A percentile compares a stretch with the other conserved stretches of the same genome.
Evolutionary conservation across 306 rosid species (phyloP).

Genomic region (Gastrolobium bilobum): DNA sequence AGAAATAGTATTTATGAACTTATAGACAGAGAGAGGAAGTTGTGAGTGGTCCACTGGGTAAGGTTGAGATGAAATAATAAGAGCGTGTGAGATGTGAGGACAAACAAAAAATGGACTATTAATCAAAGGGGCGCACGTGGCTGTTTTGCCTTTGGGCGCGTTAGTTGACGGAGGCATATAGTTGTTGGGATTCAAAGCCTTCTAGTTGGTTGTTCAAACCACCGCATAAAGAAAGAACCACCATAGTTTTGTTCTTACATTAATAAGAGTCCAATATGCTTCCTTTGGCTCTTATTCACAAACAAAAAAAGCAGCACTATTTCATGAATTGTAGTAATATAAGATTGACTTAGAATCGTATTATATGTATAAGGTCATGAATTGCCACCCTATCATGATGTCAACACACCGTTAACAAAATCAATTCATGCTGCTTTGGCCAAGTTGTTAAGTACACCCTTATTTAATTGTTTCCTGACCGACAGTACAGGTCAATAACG

Average conservation of each 20-base stretch:
- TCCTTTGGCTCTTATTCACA: background rate
- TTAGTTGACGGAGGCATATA: constrained; percentile 32
- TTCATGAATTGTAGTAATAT: no score
- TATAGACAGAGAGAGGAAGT: background rate
- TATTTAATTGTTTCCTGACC: no score
- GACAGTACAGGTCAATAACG: no score
- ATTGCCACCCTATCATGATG: no score
- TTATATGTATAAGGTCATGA: no score
- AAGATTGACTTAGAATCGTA: no score
- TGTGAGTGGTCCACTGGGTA: background rate
- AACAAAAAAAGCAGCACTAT: no score
- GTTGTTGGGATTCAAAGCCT: constrained; percentile 35
- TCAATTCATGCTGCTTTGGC: no score
- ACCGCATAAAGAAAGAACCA: no score
- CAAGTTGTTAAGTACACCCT: no score
- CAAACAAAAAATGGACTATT: constrained; percentile 48
- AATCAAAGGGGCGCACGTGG: constrained; percentile 59
- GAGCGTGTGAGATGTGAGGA: background rate
- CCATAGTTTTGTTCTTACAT: no score
- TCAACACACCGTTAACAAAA: no score
- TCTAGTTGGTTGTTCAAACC: background rate
- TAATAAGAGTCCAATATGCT: background rate
- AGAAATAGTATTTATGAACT: background rate
- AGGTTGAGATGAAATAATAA: background rate
- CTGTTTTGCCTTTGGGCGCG: constrained; percentile 37